phyloP scores from a whole-genome alignment of 495 filamentous ascomycete species.

The Elaphomyces granulatus region DNA sequence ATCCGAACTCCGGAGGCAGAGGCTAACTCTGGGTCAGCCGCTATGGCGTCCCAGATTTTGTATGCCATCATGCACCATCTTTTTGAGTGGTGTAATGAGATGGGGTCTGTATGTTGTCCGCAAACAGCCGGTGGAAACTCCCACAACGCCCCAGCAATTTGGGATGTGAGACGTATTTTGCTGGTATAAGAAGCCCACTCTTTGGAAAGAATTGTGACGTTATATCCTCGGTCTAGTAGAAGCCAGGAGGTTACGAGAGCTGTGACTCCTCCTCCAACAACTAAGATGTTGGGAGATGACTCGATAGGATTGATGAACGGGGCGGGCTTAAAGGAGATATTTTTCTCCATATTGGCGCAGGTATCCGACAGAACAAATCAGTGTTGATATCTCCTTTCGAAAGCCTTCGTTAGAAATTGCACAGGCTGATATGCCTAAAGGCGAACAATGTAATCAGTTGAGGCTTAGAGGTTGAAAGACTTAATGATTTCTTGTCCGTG shows the following conservation, averaged over 20 bases:
- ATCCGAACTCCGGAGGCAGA: conserved; percentile 28
- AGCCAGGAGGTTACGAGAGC: conserved; percentile 31
- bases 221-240: conserved; percentile 31
- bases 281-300: conserved; percentile 6
- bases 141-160: conserved; percentile 36
- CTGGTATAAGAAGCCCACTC: conserved; percentile 21
- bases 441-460: no score
- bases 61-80: conserved; percentile 32
- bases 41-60: conserved; percentile 27
- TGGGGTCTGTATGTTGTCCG: conserved; percentile 29
- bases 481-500: no score
- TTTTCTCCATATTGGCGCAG: no score
- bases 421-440: no score
- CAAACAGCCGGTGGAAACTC: conserved; percentile 34
- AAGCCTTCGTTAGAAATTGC: no score
- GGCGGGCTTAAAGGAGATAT: not conserved
- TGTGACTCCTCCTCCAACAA: conserved; percentile 32
- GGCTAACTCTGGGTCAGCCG: conserved; percentile 13
- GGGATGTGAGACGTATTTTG: conserved; percentile 25
- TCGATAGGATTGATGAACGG: not conserved
- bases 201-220: conserved; percentile 30
- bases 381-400: no score
- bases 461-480: no score
- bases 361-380: no score
- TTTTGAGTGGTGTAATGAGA: conserved; percentile 26